Conservation (phyloP, 208 protist species). For the Wallacemonas rigidus region DNA sequence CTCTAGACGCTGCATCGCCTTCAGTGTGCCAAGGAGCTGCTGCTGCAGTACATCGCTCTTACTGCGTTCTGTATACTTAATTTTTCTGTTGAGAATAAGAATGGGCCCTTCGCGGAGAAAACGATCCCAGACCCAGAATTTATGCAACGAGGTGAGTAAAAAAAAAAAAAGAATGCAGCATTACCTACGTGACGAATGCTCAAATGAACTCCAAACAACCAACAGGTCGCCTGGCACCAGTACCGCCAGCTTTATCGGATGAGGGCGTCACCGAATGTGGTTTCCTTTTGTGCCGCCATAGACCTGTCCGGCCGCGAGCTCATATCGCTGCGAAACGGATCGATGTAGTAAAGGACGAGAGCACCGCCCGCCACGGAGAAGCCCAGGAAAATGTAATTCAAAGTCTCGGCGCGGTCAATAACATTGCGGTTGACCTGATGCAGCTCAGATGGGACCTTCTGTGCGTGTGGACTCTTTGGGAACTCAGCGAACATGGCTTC, state of each 20-base stretch:
- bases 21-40: no score
- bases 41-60: no score
- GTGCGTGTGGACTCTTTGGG: conserved; percentile 39
- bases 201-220: no score
- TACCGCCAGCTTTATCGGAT: background rate
- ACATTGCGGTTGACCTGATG: conserved; percentile 41
- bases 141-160: no score
- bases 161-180: no score
- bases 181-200: no score
- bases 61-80: no score
- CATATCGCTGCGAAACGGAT: conserved; percentile 46
- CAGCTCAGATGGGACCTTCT: conserved; percentile 54
- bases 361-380: conserved; percentile 7
- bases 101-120: no score
- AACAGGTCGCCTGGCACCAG: no score
- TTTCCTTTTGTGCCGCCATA: conserved; percentile 13
- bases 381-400: conserved; percentile 40
- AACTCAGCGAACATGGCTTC: conserved; percentile 69
- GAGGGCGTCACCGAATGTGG: background rate
- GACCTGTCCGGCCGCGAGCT: conserved; percentile 50
- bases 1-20: no score
- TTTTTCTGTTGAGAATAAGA: no score
- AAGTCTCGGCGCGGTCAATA: conserved; percentile 40
- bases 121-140: no score
- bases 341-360: conserved; percentile 24